Evolutionary conservation across 2,329 filamentous ascomycete genomes (phyloP), one percentile per base, ranked within the genome.

Genomic region (Trichoderma atroviride): DNA sequence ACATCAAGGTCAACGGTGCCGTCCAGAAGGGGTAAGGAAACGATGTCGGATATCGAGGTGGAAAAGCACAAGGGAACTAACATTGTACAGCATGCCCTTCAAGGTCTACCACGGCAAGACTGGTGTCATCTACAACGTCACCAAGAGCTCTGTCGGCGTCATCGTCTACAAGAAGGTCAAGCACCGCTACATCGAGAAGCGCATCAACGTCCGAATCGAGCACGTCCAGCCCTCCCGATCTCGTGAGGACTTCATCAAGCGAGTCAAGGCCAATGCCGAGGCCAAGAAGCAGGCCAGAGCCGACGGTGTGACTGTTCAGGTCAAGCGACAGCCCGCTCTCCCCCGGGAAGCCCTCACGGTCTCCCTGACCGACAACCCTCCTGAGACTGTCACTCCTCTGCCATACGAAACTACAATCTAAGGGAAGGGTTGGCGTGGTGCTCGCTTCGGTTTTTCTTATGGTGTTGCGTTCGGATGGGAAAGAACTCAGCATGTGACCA

Each of bases 81-180:
- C 50, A 27, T 70, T 65, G 71, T 77, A 82, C 79, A 94, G 93
- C 88, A 96, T 97, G 93, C 94, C 95, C 79, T 94, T 94, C 91
- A 97, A 97, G 90, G 92, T 97, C 86, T 97, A 97, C 91, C 94
- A 98, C 89, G 96, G 95, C 81, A 98, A 98, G 92, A 97, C 94
- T 74, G 94, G 94, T 82, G 92, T 97, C 79, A 87, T 97, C 86
- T 97, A 97, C 92, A 99, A 99, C 89, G 96, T 99, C 80, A 96
- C 95, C 86, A 97, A 97, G 91, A 92, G 89, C 79, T 92, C 96
- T 75, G 94, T 99, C 82, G 96, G 96, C 80, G 92, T 99, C 84
- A 97, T 99, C 87, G 92, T 99, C 86, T 95, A 97, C 92, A 97
- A 97, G 91, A 93, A 96, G 85, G 96, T 99, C 83, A 94, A 94